Conservation (phyloP, 306 rosid genomes). For the Cicer bijugum region DNA sequence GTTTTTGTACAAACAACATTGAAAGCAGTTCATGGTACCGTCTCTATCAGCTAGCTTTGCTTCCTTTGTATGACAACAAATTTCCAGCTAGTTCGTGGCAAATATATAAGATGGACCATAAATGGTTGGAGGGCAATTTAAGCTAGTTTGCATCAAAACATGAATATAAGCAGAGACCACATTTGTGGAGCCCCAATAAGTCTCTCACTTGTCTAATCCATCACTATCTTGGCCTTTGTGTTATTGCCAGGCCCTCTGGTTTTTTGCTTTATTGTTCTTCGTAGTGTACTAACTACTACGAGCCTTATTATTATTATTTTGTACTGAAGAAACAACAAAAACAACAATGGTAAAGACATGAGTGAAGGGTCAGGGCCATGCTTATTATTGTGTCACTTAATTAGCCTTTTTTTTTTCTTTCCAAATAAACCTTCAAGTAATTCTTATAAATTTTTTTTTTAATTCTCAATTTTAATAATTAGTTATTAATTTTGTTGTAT, state of each 20-base stretch:
- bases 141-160: slow-evolving; percentile 20
- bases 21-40: slow-evolving; percentile 19
- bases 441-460: no score
- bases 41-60: slow-evolving; percentile 39
- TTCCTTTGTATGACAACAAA: slow-evolving; percentile 41
- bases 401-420: no score
- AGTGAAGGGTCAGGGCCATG: not conserved
- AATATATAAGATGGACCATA: not conserved
- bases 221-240: slow-evolving; percentile 32
- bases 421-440: no score
- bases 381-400: not conserved
- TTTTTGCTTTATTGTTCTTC: slow-evolving; percentile 33
- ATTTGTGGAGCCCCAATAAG: slow-evolving; percentile 45
- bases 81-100: slow-evolving; percentile 39
- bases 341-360: not conserved
- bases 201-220: slow-evolving; percentile 45
- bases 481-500: no score
- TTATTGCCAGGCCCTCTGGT: slow-evolving; percentile 28
- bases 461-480: no score
- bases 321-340: not conserved
- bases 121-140: slow-evolving; percentile 12
- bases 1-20: not conserved
- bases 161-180: slow-evolving; percentile 21
- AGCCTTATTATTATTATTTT: not conserved
- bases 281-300: not conserved